These are phyloP conservation scores for Xylariales sp. DNA, from an alignment of 2,329 filamentous ascomycete species.

Conservation along the genomic window DNA sequence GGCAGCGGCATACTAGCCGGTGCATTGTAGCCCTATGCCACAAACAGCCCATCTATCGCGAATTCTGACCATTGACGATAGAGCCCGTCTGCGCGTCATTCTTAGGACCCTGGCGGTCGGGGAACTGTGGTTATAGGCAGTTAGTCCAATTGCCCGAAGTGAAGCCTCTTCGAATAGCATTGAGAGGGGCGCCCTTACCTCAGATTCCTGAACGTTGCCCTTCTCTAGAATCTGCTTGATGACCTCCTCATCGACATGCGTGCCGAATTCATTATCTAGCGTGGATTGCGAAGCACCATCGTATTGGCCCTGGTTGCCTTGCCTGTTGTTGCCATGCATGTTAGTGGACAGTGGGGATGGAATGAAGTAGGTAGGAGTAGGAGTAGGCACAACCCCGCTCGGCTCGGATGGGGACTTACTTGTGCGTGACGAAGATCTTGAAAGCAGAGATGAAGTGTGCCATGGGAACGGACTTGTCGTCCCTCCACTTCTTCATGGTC, in stretches of 20 bases:
- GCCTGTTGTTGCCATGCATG: constrained; percentile 45
- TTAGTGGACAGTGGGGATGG: not conserved
- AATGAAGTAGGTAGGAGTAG: too few species aligned
- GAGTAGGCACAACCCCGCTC: too few species aligned
- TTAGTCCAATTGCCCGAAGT: too few species aligned
- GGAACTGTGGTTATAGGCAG: constrained; percentile 40
- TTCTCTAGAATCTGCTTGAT: constrained; percentile 77
- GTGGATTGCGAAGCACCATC: constrained; percentile 70
- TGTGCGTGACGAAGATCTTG: constrained; percentile 86
- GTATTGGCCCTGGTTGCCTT: constrained; percentile 76
- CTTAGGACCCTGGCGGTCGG: constrained; percentile 46
- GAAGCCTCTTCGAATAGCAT: too few species aligned
- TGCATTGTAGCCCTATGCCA: not conserved
- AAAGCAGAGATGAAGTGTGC: constrained; percentile 82
- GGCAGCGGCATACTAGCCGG: not conserved
- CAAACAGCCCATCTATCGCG: constrained; percentile 7
- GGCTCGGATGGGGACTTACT: constrained; percentile 53
- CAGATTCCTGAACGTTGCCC: constrained; percentile 61
- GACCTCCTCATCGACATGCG: constrained; percentile 70
- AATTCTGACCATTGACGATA: constrained; percentile 34
- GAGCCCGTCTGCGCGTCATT: constrained; percentile 46
- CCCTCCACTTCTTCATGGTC: constrained; percentile 74
- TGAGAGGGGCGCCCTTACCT: too few species aligned
- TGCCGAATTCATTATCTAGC: constrained; percentile 85
- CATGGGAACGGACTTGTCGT: constrained; percentile 72